These are phyloP conservation scores for Chlamydomonas schloesseri DNA, from an alignment of 139 green algal genomes.

Conservation along the genomic window DNA sequence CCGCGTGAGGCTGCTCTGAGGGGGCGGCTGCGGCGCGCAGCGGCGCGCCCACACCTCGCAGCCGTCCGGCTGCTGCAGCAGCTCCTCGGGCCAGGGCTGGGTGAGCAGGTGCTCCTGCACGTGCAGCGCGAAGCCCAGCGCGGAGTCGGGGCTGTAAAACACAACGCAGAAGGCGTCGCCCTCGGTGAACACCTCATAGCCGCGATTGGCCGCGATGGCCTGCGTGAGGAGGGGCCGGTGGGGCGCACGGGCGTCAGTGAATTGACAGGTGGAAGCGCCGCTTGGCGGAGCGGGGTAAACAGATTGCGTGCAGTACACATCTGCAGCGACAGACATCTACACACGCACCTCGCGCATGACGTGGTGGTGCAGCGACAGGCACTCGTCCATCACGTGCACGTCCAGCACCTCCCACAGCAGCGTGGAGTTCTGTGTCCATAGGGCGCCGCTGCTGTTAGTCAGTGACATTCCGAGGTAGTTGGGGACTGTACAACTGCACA, in stretches of 20 bases:
- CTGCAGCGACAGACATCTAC: too few relatives aligned
- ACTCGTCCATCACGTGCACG: conserved; percentile 33
- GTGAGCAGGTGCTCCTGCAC: conserved; percentile 22
- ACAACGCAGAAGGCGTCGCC: conserved; percentile 62
- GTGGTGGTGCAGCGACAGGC: conserved; percentile 24
- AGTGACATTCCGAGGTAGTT: background rate
- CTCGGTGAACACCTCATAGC: conserved; percentile 38
- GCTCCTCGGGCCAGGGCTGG: conserved; percentile 17
- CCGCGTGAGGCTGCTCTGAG: background rate
- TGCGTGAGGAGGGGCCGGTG: background rate
- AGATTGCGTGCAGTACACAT: too few relatives aligned
- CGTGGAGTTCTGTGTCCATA: conserved; percentile 13
- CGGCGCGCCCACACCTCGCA: conserved; percentile 22
- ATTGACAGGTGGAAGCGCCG: too few relatives aligned
- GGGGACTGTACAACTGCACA: background rate
- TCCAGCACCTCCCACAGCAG: conserved; percentile 43
- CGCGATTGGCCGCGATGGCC: background rate
- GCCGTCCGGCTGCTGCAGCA: conserved; percentile 39
- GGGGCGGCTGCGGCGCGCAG: background rate
- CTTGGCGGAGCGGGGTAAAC: background rate
- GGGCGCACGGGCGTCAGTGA: too few relatives aligned
- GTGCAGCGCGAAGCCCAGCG: conserved; percentile 48
- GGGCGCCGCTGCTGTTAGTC: too few relatives aligned
- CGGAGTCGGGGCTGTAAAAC: conserved; percentile 58
- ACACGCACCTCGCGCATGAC: background rate